These are phyloP conservation scores for Venturia effusa DNA, from an alignment of 2,329 filamentous ascomycete genomes.

Conservation along the genomic window DNA sequence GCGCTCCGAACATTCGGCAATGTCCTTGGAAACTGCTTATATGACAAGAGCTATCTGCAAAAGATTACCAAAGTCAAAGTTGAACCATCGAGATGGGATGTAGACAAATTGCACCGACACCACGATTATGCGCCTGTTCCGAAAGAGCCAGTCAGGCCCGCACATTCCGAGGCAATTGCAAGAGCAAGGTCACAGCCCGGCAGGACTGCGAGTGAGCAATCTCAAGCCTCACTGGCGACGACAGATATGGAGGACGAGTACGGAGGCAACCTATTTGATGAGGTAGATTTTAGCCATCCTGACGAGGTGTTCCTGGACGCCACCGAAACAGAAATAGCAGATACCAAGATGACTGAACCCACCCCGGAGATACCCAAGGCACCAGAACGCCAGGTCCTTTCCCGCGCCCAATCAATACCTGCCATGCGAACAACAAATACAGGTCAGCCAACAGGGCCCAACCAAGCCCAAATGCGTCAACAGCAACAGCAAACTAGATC, in stretches of 20 bases:
- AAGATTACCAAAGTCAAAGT: slow-evolving; percentile 88
- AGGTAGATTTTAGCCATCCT: slow-evolving; percentile 50
- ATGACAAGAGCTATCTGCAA: slow-evolving; percentile 87
- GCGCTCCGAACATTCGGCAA: slow-evolving; percentile 89
- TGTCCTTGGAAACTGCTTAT: slow-evolving; percentile 94
- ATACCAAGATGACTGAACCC: slow-evolving; percentile 15
- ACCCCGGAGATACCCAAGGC: background rate
- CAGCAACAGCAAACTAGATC: slow-evolving; percentile 16
- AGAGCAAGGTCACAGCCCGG: slow-evolving; percentile 18
- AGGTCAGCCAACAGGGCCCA: background rate
- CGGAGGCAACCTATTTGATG: slow-evolving; percentile 44
- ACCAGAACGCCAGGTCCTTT: slow-evolving; percentile 14
- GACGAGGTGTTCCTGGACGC: slow-evolving; percentile 57
- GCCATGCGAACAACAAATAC: slow-evolving; percentile 2
- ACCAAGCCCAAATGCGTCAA: slow-evolving; percentile 14
- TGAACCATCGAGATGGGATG: slow-evolving; percentile 65
- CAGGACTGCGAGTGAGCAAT: slow-evolving; percentile 20
- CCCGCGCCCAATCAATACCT: slow-evolving; percentile 17
- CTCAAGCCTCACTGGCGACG: slow-evolving; percentile 24
- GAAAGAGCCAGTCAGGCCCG: slow-evolving; percentile 37
- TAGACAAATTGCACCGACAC: slow-evolving; percentile 72
- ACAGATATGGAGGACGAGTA: slow-evolving; percentile 42
- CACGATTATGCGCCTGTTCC: slow-evolving; percentile 56
- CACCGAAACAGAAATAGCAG: slow-evolving; percentile 20
- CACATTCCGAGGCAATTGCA: slow-evolving; percentile 16